Conservation (phyloP, 768 basidiomycete species). For the Kwoniella heveanensis region DNA sequence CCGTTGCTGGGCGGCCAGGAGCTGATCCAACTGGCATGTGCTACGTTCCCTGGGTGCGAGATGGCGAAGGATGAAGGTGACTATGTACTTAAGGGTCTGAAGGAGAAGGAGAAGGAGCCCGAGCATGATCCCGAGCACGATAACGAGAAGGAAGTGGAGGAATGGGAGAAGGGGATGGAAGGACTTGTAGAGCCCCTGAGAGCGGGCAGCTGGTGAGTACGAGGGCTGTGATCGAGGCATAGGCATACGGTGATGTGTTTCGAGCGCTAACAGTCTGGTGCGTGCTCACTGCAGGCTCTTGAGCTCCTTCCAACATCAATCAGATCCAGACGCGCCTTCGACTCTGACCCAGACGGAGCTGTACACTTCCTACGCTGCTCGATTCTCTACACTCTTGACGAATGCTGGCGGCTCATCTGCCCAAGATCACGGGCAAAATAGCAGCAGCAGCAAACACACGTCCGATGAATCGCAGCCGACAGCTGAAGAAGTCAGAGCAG, state of each 20-base stretch:
- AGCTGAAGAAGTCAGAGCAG: constrained; percentile 1
- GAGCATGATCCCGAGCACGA: too few relatives aligned
- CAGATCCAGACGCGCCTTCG: constrained; percentile 22
- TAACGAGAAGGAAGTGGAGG: constrained; percentile 8
- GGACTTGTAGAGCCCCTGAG: constrained; percentile 45
- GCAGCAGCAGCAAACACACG: not conserved
- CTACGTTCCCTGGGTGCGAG: constrained; percentile 45
- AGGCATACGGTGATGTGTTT: too few relatives aligned
- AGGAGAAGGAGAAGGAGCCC: constrained; percentile 35
- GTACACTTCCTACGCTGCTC: constrained; percentile 46
- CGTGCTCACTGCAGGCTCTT: constrained; percentile 24
- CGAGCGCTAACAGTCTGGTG: too few relatives aligned
- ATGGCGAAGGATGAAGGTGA: constrained; percentile 46
- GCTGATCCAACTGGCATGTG: constrained; percentile 46
- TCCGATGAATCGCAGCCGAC: not conserved
- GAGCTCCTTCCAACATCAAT: constrained; percentile 32
- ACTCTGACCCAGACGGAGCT: constrained; percentile 41
- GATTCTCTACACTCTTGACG: constrained; percentile 35
- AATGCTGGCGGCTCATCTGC: constrained; percentile 1
- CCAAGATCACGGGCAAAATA: not conserved
- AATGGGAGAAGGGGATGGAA: constrained; percentile 34
- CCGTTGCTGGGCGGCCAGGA: constrained; percentile 47
- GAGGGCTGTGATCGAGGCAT: too few relatives aligned
- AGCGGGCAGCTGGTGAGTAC: constrained; percentile 48
- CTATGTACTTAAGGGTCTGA: constrained; percentile 44